Conservation (phyloP, 768 basidiomycete species). For the Boletus huronensis region DNA sequence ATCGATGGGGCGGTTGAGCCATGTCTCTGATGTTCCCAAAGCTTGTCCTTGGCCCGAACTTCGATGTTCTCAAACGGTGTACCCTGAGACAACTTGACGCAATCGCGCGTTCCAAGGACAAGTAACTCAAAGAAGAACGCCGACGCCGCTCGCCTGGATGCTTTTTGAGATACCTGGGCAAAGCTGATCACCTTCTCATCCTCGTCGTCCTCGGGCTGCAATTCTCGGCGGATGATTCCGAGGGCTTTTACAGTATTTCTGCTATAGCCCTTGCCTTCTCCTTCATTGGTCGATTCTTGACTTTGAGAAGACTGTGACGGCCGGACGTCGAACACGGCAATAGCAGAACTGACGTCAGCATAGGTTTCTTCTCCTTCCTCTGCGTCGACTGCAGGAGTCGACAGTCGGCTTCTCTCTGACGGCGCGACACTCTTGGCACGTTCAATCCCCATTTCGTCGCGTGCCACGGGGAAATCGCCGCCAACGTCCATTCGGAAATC, state of each 20-base stretch:
- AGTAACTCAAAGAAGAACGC: constrained; percentile 98
- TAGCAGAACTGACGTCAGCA: constrained; percentile 69
- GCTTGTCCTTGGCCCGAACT: constrained; percentile 72
- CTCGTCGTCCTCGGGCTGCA: constrained; percentile 51
- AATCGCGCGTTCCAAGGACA: constrained; percentile 90
- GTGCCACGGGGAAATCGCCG: constrained; percentile 39
- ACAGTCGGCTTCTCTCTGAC: constrained; percentile 58
- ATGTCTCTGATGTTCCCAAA: constrained; percentile 73
- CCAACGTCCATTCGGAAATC: constrained; percentile 72
- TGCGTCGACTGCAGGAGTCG: constrained; percentile 62
- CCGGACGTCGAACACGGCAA: constrained; percentile 75
- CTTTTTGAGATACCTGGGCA: constrained; percentile 74
- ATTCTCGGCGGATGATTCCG: constrained; percentile 66
- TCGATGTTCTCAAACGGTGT: constrained; percentile 84
- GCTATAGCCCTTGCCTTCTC: constrained; percentile 75
- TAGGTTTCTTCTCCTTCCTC: constrained; percentile 65
- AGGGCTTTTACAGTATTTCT: constrained; percentile 87
- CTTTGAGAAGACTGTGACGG: constrained; percentile 52
- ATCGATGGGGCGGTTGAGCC: constrained; percentile 44
- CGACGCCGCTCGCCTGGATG: constrained; percentile 86
- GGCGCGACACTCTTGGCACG: constrained; percentile 48
- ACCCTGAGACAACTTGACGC: constrained; percentile 73
- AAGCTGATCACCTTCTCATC: constrained; percentile 73
- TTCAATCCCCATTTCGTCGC: constrained; percentile 33
- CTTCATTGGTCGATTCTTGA: constrained; percentile 41